phyloP scores from a whole-genome alignment of 306 rosid species.

The Calophaca sinica region DNA sequence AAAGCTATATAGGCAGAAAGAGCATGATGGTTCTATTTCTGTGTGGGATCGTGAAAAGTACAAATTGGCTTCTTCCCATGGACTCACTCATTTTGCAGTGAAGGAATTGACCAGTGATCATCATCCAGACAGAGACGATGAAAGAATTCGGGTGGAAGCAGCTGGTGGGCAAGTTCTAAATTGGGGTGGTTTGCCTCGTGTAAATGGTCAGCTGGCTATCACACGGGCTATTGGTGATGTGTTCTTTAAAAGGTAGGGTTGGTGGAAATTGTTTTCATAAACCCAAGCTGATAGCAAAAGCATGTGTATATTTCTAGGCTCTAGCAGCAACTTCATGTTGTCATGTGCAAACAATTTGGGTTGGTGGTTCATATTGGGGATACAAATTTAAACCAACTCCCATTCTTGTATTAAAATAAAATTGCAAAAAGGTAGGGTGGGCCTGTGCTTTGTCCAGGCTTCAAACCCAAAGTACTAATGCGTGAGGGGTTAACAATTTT shows the following conservation, averaged over 20 bases:
- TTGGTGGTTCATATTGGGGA: neutral
- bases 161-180: constrained; percentile 93
- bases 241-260: constrained; percentile 74
- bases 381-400: constrained; percentile 1
- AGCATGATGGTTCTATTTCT: constrained; percentile 64
- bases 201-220: constrained; percentile 93
- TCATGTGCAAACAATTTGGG: constrained; percentile 13
- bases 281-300: constrained; percentile 30
- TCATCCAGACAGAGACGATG: constrained; percentile 93
- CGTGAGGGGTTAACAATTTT: constrained; percentile 5
- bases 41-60: constrained; percentile 63
- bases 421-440: constrained; percentile 28
- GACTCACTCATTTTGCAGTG: constrained; percentile 69
- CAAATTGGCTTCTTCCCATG: constrained; percentile 61
- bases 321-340: constrained; percentile 18
- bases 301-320: neutral
- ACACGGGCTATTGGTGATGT: constrained; percentile 91
- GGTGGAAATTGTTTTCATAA: constrained; percentile 40
- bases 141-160: constrained; percentile 85
- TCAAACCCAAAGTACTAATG: constrained; percentile 13
- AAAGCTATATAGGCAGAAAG: constrained; percentile 75
- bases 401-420: constrained; percentile 24
- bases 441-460: constrained; percentile 16
- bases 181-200: constrained; percentile 87
- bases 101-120: constrained; percentile 96